Base-by-base conservation (phyloP, 2,329 filamentous ascomycete genomes). In the Botrytis hyacinthi region DNA sequence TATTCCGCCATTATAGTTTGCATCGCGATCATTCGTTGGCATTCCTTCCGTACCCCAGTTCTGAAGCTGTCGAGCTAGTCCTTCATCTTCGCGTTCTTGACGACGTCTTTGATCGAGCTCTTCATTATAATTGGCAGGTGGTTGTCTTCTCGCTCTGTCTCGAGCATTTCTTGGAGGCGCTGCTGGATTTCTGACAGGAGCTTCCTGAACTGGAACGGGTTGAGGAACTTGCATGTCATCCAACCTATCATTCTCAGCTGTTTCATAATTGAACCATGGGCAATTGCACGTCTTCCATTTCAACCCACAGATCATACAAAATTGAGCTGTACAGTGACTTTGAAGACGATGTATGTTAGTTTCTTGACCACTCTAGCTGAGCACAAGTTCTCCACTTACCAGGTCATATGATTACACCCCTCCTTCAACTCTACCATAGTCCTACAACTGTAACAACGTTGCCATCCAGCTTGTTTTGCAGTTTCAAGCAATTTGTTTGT, bases 381-480 rank as follows among this genome's bases (percentile, higher is more conserved):
- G 63, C 14, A 20, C 20, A 32, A 29, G 63, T 22, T n/a, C 12
- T 40, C n/a, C 59, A 83, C 89, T 83, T 85, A 93, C 91, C 94
- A 97, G 42, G 90, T 94, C 89, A 97, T 95, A 81, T 95, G 94
- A 82, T 95, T 95, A 82, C 92, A 94, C 62, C 93, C 93, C 81
- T 95, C 92, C 77, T 91, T 91, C 68, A 94, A 84, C 81, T 97
- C 92, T 62, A 97, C 92, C 84, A 93, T 86, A 57, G 88, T 85
- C 76, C 87, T 89, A 83, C 94, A 97, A 75, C 86, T 90, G 80
- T 90, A 91, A 81, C 93, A 97, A 65, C 89, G 86, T 81, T 93
- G 91, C 91, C 91, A 95, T 37, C 92, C 91, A 70, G 90, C 85
- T 40, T 90, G 85, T 77, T 90, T 89, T 10, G 90, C 91, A 74